Evolutionary conservation across 1,284 basidiomycete genomes (phyloP), one percentile per base, ranked within the genome.

Genomic region (Lignosus rhinocerotis): DNA sequence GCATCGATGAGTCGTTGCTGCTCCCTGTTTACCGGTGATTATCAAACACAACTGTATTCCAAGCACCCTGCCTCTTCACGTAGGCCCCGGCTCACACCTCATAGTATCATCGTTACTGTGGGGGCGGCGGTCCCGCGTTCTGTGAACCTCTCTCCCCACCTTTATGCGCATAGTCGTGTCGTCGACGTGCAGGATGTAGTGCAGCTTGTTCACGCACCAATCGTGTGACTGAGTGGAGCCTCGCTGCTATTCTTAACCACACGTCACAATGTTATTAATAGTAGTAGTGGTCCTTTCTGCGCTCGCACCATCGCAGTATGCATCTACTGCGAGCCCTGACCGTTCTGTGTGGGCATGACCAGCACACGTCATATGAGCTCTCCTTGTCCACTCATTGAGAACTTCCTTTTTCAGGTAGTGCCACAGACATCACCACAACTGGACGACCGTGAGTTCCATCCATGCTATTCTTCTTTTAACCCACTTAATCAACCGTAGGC

Each of bases 401-500:
- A 31, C 39, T 49, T 51, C 21, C 45, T 53, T n/a, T 42, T 58
- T 8, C 61, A 86, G 85, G 79, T 59, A 77, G 74, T 50, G 79
- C 85, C 6, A 78, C 79, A 21, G 86, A 89, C 64, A 87, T 90
- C 51, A 89, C 89, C 43, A 70, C 85, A 36, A 70, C 75, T 39
- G 86, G 86, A 53, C 76, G 89, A 58, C 89, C 90, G 88, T 91
- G 72, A 74, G 88, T 79, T 21, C 46, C 56, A 51, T 41, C 46
- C 19, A 14, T 19, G 2, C 16, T 43, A 46, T 52, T 48, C 43
- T 8, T 62, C 41, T 43, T 49, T 51, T 11, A 21, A 32, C 32
- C 19, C 33, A 32, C 52, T 60, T 12, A 52, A 14, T 30, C 38
- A 45, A 14, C 36, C 33, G 44, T 60, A 91, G 89, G 47, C 81